Conservation (phyloP, 169 alveolate genomes). For the Plasmodium cynomolgi region DNA sequence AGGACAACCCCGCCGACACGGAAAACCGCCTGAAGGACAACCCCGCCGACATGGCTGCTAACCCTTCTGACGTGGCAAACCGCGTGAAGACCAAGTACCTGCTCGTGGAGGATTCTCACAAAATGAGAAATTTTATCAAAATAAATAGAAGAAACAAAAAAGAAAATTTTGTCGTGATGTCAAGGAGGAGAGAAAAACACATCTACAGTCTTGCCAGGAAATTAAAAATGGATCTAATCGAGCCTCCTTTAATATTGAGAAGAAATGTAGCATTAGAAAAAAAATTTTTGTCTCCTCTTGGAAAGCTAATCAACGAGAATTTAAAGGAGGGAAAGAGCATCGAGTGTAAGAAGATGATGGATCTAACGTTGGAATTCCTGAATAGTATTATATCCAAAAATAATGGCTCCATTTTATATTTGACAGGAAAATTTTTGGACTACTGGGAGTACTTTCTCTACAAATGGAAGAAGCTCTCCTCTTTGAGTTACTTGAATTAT, state of each 20-base stretch:
- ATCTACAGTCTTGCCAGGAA: slow-evolving; percentile 8
- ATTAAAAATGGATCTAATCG: slow-evolving; percentile 57
- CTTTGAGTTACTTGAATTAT: slow-evolving; percentile 33
- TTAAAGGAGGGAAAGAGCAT: slow-evolving; percentile 20
- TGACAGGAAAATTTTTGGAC: not conserved
- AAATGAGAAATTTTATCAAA: slow-evolving; percentile 63
- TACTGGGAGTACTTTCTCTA: slow-evolving; percentile 14
- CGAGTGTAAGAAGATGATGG: slow-evolving; percentile 24
- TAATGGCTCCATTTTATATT: slow-evolving; percentile 58
- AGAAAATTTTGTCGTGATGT: slow-evolving; percentile 41
- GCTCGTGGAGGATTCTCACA: slow-evolving; percentile 18
- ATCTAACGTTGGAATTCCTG: slow-evolving; percentile 45
- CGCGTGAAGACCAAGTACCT: slow-evolving; percentile 8
- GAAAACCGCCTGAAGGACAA: not conserved
- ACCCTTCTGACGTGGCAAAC: not conserved
- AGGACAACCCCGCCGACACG: not conserved
- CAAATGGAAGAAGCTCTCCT: slow-evolving; percentile 35
- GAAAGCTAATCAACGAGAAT: slow-evolving; percentile 24
- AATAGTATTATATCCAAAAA: slow-evolving; percentile 44
- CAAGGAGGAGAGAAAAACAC: not conserved
- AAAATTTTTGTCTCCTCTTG: slow-evolving; percentile 44
- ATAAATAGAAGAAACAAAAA: slow-evolving; percentile 39
- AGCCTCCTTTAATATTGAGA: slow-evolving; percentile 25
- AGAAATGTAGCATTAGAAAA: slow-evolving; percentile 13
- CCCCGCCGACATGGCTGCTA: not conserved